These are phyloP conservation scores for Acorus calamus DNA, from an alignment of 106 monocot species.

Conservation along the genomic window DNA sequence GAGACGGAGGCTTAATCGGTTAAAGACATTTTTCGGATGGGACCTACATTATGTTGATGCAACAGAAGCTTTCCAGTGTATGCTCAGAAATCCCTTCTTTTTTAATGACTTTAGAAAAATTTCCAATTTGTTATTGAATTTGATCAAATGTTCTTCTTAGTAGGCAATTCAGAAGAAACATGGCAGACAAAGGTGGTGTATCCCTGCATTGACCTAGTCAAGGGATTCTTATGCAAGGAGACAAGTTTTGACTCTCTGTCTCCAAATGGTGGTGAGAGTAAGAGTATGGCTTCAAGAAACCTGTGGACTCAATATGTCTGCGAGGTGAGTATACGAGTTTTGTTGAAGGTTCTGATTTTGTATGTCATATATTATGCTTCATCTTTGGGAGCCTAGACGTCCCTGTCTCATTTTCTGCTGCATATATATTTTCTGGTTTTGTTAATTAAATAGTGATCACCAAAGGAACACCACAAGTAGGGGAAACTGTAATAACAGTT, in stretches of 20 bases:
- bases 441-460: too few species aligned
- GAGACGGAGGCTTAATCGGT: conserved; percentile 60
- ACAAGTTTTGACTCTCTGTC: not conserved
- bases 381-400: too few species aligned
- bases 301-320: conserved; percentile 81
- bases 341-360: too few species aligned
- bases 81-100: not conserved
- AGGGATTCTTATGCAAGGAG: conserved; percentile 34
- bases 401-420: too few species aligned
- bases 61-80: conserved; percentile 74
- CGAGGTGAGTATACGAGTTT: conserved; percentile 41
- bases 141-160: not conserved
- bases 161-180: conserved; percentile 37
- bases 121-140: not conserved
- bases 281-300: conserved; percentile 32
- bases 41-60: conserved; percentile 57
- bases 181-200: conserved; percentile 54
- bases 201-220: conserved; percentile 50
- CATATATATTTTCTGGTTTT: too few species aligned
- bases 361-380: too few species aligned
- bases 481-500: too few species aligned
- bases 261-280: not conserved
- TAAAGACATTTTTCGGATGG: conserved; percentile 77
- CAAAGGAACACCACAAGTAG: too few species aligned
- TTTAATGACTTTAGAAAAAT: not conserved